These are phyloP conservation scores for Beauveria medogensis DNA, from an alignment of 2,329 filamentous ascomycete species.

Conservation along the genomic window DNA sequence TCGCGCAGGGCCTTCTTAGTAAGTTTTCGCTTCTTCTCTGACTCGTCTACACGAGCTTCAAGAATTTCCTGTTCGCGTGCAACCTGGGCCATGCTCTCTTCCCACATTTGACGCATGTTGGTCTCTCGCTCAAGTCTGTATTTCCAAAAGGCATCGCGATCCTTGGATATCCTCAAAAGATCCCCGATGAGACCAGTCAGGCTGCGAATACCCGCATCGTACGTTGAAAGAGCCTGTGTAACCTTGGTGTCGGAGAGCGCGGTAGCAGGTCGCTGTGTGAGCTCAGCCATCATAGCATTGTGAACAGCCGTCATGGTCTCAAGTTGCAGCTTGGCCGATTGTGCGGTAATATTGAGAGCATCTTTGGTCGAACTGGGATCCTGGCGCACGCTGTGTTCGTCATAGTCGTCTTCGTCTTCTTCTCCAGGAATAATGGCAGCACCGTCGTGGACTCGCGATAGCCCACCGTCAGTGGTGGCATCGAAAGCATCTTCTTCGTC, in stretches of 20 bases:
- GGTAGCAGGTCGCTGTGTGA: conserved; percentile 57
- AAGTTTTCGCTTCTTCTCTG: conserved; percentile 79
- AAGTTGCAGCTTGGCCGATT: conserved; percentile 86
- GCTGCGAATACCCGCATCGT: conserved; percentile 83
- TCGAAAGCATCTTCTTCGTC: conserved; percentile 48
- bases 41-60: conserved; percentile 78
- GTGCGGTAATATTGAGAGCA: conserved; percentile 92
- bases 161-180: conserved; percentile 82
- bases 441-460: conserved; percentile 28
- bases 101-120: conserved; percentile 92
- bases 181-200: conserved; percentile 78
- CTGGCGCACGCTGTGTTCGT: conserved; percentile 70
- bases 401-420: conserved; percentile 65
- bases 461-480: conserved; percentile 36
- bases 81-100: conserved; percentile 98
- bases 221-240: conserved; percentile 70
- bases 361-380: conserved; percentile 72
- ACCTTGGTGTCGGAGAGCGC: conserved; percentile 70
- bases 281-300: conserved; percentile 65
- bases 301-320: conserved; percentile 85
- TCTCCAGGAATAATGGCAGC: conserved; percentile 31
- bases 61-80: conserved; percentile 88
- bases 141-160: conserved; percentile 95
- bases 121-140: conserved; percentile 86
- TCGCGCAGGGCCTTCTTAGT: conserved; percentile 87